phyloP scores from a whole-genome alignment of 2,329 filamentous ascomycete species.

The Rhinocladiella mackenziei region DNA sequence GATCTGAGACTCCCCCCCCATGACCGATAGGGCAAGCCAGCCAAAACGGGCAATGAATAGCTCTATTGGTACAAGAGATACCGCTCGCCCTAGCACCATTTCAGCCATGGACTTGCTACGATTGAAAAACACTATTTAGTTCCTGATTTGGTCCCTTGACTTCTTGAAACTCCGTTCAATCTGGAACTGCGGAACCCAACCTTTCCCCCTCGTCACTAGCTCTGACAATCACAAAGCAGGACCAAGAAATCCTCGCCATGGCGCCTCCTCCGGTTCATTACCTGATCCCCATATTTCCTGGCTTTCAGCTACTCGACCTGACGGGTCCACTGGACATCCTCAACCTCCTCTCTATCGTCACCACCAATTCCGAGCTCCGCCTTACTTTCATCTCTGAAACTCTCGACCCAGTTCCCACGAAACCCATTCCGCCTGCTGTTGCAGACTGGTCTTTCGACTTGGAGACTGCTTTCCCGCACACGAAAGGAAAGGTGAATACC shows the following conservation, averaged over 20 bases:
- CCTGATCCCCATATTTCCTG: constrained; percentile 35
- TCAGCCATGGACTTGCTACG: no score
- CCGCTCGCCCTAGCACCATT: no score
- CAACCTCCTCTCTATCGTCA: constrained; percentile 31
- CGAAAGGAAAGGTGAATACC: constrained; percentile 22
- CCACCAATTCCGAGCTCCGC: constrained; percentile 28
- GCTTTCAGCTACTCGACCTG: constrained; percentile 42
- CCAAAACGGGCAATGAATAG: no score
- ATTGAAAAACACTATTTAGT: no score
- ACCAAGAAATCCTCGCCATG: constrained; percentile 2
- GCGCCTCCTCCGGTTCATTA: constrained; percentile 16
- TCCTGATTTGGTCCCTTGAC: no score
- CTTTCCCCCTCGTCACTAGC: background rate
- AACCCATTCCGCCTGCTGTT: constrained; percentile 17
- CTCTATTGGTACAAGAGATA: no score
- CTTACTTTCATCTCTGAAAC: constrained; percentile 32
- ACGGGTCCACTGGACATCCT: constrained; percentile 49
- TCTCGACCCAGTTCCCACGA: constrained; percentile 35
- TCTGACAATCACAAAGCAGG: background rate
- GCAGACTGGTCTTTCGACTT: constrained; percentile 24
- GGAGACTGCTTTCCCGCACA: constrained; percentile 14
- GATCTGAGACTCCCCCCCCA: no score
- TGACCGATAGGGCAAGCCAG: no score
- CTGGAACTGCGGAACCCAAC: no score
- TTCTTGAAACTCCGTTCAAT: no score